Evolutionary conservation across 306 rosid genomes (phyloP).

Genomic region (Fagus crenata): DNA sequence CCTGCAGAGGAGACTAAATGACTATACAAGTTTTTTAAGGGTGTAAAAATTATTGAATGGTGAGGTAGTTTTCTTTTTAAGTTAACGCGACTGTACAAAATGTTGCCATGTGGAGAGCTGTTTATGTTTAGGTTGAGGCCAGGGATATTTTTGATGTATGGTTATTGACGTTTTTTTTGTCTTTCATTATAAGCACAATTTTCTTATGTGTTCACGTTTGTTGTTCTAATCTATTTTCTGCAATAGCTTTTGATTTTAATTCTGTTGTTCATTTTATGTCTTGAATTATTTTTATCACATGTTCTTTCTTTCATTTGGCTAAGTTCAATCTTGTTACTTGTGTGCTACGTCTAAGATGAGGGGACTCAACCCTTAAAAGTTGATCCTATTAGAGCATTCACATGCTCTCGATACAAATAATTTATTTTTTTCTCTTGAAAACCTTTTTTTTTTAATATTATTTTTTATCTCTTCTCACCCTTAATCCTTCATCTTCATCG

Average conservation of each 20-base stretch:
- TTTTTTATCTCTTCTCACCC: no score
- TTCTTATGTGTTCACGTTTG: slow-evolving; percentile 18
- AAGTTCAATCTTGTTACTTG: neutral
- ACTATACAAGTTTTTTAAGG: slow-evolving; percentile 61
- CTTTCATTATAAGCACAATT: slow-evolving; percentile 24
- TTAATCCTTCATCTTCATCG: no score
- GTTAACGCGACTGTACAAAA: slow-evolving; percentile 21
- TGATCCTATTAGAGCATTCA: no score
- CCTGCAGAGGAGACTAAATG: slow-evolving; percentile 56
- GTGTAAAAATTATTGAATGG: slow-evolving; percentile 60
- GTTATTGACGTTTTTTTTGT: slow-evolving; percentile 38
- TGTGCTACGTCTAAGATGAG: neutral
- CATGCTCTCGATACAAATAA: no score
- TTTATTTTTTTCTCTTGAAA: no score
- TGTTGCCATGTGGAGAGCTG: slow-evolving; percentile 64
- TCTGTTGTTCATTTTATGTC: neutral
- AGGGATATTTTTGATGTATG: slow-evolving; percentile 53
- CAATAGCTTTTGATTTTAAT: neutral
- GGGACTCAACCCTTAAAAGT: no score
- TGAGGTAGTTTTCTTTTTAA: slow-evolving; percentile 48
- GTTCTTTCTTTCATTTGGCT: neutral
- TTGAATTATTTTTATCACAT: neutral
- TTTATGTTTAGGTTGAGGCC: slow-evolving; percentile 63
- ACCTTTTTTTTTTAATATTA: no score
- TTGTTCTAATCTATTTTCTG: neutral